phyloP scores from a whole-genome alignment of 257 asterid genomes.

The Haberlea rhodopensis region DNA sequence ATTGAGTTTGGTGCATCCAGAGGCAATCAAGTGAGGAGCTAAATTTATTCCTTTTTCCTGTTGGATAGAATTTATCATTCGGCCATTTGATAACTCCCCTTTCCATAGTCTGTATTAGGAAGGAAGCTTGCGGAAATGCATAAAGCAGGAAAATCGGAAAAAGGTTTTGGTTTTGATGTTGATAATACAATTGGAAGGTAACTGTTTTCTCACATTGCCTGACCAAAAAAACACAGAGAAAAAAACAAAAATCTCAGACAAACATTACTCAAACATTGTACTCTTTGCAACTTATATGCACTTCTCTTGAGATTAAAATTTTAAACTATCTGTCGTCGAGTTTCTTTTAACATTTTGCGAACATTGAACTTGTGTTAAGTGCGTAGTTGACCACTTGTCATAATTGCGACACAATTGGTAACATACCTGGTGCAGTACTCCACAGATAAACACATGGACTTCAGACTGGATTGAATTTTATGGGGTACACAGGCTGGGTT shows the following conservation, averaged over 20 bases:
- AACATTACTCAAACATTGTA: background rate
- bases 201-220: conserved; percentile 6
- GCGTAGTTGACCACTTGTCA: conserved; percentile 2
- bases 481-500: conserved; percentile 85
- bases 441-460: conserved; percentile 91
- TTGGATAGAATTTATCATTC: conserved; percentile 21
- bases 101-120: conserved; percentile 80
- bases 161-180: conserved; percentile 86
- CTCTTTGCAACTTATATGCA: background rate
- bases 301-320: background rate
- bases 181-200: conserved; percentile 96
- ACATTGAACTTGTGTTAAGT: background rate
- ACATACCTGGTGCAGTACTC: conserved; percentile 63
- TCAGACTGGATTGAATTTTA: conserved; percentile 81
- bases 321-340: background rate
- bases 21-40: conserved; percentile 66
- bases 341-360: background rate
- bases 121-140: conserved; percentile 99
- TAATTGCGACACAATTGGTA: conserved; percentile 13
- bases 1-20: conserved; percentile 81
- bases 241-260: no score
- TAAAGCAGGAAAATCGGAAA: conserved; percentile 65
- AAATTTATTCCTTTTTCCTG: conserved; percentile 19
- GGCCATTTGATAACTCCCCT: conserved; percentile 36
- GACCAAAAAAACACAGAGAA: background rate